Conservation (phyloP, 2,329 filamentous ascomycete species). For the Periconia macrospinosa region DNA sequence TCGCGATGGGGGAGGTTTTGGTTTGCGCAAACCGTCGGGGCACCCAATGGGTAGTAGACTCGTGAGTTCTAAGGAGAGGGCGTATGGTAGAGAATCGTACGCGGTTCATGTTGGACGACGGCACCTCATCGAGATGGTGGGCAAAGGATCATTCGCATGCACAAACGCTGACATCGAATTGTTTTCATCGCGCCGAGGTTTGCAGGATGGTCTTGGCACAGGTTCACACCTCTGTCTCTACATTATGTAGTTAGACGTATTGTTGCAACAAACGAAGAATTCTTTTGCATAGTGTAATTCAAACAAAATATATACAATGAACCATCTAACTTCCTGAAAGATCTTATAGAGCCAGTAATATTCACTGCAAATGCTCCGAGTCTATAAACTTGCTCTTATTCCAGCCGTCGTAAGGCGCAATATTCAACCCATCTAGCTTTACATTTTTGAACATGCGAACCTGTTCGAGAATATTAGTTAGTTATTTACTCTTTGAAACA, state of each 20-base stretch:
- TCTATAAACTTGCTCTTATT: constrained; percentile 11
- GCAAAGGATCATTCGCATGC: not conserved
- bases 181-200: constrained; percentile 26
- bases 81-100: constrained; percentile 4
- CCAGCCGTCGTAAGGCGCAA: constrained; percentile 24
- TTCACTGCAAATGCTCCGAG: constrained; percentile 13
- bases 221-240: constrained; percentile 2
- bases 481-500: not conserved
- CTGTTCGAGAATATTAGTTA: constrained; percentile 5
- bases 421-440: constrained; percentile 23
- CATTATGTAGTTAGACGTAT: not conserved
- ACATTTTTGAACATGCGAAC: constrained; percentile 33
- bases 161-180: constrained; percentile 6
- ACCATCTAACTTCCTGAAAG: too few relatives aligned
- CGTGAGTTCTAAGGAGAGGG: not conserved
- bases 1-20: constrained; percentile 3
- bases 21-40: constrained; percentile 1
- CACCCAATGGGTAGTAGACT: not conserved
- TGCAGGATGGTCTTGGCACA: constrained; percentile 22
- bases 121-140: not conserved
- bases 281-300: too few relatives aligned
- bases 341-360: not conserved
- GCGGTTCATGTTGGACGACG: constrained; percentile 20
- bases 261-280: too few relatives aligned
- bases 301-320: too few relatives aligned